Percentiles rank a stretch among this genome's conserved stretches.
Conservation (phyloP, 1,284 basidiomycete genomes). For the Pterulicium gracile region DNA sequence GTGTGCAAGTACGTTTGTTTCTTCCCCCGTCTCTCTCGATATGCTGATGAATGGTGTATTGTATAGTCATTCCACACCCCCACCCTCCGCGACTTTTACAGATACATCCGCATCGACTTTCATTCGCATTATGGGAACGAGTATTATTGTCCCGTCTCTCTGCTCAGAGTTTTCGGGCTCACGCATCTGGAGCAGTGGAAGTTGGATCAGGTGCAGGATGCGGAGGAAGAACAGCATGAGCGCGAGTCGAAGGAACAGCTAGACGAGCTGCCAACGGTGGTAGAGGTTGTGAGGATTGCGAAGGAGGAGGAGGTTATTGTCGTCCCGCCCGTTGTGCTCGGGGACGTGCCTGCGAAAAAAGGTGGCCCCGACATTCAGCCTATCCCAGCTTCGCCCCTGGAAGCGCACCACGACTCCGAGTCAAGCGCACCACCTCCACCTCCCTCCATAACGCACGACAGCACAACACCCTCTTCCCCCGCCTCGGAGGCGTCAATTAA, state of each 20-base stretch:
- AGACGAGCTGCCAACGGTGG: slow-evolving; percentile 11
- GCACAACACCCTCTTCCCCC: too few species aligned
- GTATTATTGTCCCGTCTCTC: slow-evolving; percentile 92
- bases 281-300: slow-evolving; percentile 7
- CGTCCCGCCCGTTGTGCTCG: not conserved
- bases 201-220: slow-evolving; percentile 72
- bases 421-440: too few species aligned
- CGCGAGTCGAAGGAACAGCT: slow-evolving; percentile 25
- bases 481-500: too few species aligned
- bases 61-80: slow-evolving; percentile 69
- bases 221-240: slow-evolving; percentile 45
- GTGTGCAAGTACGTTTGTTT: slow-evolving; percentile 78
- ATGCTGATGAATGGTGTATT: too few species aligned
- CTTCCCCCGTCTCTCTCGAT: too few species aligned
- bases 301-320: not conserved
- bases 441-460: too few species aligned
- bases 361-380: too few species aligned
- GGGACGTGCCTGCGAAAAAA: too few species aligned
- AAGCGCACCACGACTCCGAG: too few species aligned
- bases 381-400: too few species aligned
- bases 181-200: slow-evolving; percentile 97
- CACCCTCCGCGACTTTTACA: slow-evolving; percentile 73
- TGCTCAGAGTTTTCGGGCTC: slow-evolving; percentile 90
- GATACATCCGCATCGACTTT: slow-evolving; percentile 93
- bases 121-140: slow-evolving; percentile 90